Percentiles rank a stretch among this genome's conserved stretches.
Conservation (phyloP, 805 yeast genomes). For the Huiozyma naganishii region DNA sequence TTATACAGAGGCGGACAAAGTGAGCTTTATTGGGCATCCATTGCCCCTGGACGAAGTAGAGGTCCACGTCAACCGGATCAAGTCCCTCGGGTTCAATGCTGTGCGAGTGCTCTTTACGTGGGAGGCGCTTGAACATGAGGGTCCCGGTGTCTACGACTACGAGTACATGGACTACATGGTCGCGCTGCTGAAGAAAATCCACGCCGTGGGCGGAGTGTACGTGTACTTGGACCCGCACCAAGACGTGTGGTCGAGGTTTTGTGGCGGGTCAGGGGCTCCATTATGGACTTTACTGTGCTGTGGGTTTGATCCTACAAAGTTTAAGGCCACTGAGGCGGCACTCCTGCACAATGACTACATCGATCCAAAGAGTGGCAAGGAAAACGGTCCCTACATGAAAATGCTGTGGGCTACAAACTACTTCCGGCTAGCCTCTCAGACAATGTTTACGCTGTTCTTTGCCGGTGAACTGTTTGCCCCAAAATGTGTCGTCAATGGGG, state of each 20-base stretch:
- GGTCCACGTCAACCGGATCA: conserved; percentile 57
- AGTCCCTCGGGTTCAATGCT: conserved; percentile 72
- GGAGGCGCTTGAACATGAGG: conserved; percentile 87
- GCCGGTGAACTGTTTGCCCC: conserved; percentile 74
- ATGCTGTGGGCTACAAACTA: conserved; percentile 94
- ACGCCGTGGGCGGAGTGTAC: conserved; percentile 58
- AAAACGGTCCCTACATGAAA: conserved; percentile 46
- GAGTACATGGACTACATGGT: conserved; percentile 64
- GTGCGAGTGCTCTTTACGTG: conserved; percentile 72
- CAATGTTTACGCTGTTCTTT: conserved; percentile 81
- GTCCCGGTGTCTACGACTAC: conserved; percentile 75
- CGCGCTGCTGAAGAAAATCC: conserved; percentile 45
- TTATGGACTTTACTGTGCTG: conserved; percentile 87
- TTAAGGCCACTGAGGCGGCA: conserved; percentile 68
- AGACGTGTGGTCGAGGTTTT: conserved; percentile 83
- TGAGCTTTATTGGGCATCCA: conserved; percentile 78
- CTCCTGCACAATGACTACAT: conserved; percentile 51
- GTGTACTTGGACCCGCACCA: conserved; percentile 85
- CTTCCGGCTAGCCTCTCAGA: conserved; percentile 57
- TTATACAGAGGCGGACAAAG: conserved; percentile 61
- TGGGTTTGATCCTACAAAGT: conserved; percentile 71
- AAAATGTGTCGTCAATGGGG: conserved; percentile 55
- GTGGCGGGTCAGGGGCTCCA: conserved; percentile 93
- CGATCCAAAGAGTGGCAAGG: conserved; percentile 30
- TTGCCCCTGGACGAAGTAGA: conserved; percentile 66